Percentiles rank a stretch among this genome's conserved stretches.
Conservation (phyloP, 352 stramenopile species). For the Globisporangium irregulare region DNA sequence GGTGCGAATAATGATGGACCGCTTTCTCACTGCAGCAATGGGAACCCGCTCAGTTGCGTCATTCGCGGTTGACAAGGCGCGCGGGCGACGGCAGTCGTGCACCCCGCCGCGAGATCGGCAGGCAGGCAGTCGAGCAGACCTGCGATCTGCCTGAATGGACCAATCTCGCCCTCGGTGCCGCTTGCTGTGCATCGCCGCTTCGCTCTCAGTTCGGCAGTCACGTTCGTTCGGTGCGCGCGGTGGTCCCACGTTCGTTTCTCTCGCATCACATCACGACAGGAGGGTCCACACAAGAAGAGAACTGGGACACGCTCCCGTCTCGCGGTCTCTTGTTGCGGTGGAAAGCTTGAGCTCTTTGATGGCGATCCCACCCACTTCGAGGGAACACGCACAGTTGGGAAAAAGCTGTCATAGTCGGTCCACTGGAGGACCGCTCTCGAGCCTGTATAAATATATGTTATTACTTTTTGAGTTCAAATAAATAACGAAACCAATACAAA, state of each 20-base stretch:
- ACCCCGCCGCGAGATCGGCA: neutral
- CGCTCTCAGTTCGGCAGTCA: neutral
- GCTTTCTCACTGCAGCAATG: too few species aligned
- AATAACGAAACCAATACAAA: too few species aligned
- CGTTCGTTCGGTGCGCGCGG: neutral
- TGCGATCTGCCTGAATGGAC: neutral
- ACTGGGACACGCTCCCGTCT: neutral
- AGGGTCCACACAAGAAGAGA: constrained; percentile 20
- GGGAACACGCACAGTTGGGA: constrained; percentile 1
- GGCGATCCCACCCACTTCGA: constrained; percentile 8
- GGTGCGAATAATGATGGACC: too few species aligned
- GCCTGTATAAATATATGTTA: neutral
- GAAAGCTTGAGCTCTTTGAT: constrained; percentile 1
- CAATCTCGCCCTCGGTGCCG: neutral
- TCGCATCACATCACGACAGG: neutral
- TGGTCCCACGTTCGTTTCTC: constrained; percentile 1
- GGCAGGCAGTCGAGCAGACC: too few species aligned
- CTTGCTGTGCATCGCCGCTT: neutral
- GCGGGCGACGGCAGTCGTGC: neutral
- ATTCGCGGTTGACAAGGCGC: neutral
- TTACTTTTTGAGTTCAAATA: neutral
- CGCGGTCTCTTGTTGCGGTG: neutral
- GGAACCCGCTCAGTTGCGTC: neutral
- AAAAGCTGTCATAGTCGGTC: neutral
- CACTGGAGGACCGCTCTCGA: neutral